Evolutionary conservation across 352 stramenopile species (phyloP).

Genomic region (Blastocystis sp.): DNA sequence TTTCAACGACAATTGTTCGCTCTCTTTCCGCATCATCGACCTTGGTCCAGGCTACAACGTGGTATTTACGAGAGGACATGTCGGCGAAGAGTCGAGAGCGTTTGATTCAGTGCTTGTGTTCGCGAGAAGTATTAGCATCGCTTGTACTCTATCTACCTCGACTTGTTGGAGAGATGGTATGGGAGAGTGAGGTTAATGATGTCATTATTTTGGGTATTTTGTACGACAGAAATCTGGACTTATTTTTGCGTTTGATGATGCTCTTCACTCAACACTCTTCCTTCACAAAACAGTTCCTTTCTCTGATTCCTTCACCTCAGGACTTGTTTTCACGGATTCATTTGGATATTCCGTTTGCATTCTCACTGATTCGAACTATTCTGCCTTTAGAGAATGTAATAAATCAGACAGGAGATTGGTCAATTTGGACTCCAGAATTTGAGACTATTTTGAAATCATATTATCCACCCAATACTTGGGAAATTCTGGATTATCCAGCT

Average conservation of each 20-base stretch:
- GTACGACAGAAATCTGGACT: constrained; percentile 30
- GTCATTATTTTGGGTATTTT: neutral
- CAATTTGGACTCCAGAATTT: neutral
- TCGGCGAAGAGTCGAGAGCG: neutral
- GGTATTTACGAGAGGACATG: neutral
- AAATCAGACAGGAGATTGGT: neutral
- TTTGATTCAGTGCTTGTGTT: neutral
- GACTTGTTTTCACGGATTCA: constrained; percentile 10
- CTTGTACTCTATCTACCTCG: neutral
- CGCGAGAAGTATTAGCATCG: neutral
- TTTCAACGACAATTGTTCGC: neutral
- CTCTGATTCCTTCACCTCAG: neutral
- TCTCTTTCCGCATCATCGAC: neutral
- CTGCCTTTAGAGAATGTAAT: neutral
- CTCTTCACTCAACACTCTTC: neutral
- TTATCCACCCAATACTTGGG: neutral
- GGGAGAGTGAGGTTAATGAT: neutral
- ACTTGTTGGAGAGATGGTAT: neutral
- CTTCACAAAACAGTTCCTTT: neutral
- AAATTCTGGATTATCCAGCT: neutral
- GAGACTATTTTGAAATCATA: neutral
- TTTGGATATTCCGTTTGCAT: neutral
- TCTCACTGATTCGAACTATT: neutral
- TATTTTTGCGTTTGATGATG: constrained; percentile 44
- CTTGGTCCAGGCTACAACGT: neutral